A percentile compares a stretch with the other conserved stretches of the same genome.
These are phyloP conservation scores for Ilyonectria destructans DNA, from an alignment of 2,329 filamentous ascomycete genomes.

Conservation along the genomic window DNA sequence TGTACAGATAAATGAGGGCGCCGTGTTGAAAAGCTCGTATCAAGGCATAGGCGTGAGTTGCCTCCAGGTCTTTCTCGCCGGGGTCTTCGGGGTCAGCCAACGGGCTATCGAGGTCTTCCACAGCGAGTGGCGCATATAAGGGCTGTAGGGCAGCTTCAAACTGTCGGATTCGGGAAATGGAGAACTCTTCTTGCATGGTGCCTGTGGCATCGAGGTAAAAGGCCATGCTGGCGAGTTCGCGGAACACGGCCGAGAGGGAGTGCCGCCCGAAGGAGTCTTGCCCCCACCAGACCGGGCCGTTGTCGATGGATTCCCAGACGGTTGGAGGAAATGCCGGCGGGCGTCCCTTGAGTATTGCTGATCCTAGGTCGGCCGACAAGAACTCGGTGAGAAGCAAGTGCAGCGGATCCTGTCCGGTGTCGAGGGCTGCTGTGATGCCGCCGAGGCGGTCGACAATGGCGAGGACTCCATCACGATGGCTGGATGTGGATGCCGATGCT, in stretches of 20 bases:
- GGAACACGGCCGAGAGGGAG: conserved; percentile 55
- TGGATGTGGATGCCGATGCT: conserved; percentile 53
- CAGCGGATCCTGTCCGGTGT: conserved; percentile 48
- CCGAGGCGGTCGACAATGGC: conserved; percentile 56
- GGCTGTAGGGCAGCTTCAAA: conserved; percentile 51
- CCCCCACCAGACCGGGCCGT: conserved; percentile 61
- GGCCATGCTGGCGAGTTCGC: conserved; percentile 51
- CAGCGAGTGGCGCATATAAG: conserved; percentile 46
- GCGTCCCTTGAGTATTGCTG: conserved; percentile 57
- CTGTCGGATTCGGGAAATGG: conserved; percentile 47
- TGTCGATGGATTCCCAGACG: conserved; percentile 58
- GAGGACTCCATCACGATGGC: conserved; percentile 55
- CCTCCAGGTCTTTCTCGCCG: conserved; percentile 47
- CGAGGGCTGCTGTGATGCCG: conserved; percentile 47
- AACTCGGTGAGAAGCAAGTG: conserved; percentile 62
- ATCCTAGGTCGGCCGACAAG: conserved; percentile 60
- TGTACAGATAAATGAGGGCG: conserved; percentile 61
- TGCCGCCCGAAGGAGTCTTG: conserved; percentile 54
- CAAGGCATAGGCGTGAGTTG: conserved; percentile 54
- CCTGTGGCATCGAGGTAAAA: conserved; percentile 48
- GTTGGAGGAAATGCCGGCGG: conserved; percentile 56
- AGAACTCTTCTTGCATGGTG: conserved; percentile 43
- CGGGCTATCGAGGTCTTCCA: conserved; percentile 43
- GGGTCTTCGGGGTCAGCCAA: neutral
- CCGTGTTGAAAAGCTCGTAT: conserved; percentile 60